Evolutionary conservation across 169 alveolate genomes (phyloP).

Genomic region (Neospora caninum): DNA sequence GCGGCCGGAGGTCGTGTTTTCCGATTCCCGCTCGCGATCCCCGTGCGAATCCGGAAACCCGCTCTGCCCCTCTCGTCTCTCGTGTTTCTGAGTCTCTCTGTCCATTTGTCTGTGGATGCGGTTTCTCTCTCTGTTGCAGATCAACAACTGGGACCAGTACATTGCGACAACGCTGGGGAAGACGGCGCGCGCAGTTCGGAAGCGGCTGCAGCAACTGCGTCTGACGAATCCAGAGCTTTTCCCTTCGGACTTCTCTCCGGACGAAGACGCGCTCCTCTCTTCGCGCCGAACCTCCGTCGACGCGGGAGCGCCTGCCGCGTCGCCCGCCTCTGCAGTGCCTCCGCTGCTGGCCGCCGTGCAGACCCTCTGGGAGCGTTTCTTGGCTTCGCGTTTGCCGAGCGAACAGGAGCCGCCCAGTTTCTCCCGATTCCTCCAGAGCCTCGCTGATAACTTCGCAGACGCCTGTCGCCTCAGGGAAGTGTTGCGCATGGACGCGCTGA

Average conservation of each 20-base stretch:
- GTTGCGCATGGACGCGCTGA: background rate
- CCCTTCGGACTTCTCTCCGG: conserved; percentile 21
- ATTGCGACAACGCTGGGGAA: conserved; percentile 46
- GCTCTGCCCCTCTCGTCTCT: no score
- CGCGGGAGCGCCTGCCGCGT: background rate
- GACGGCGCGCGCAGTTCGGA: conserved; percentile 51
- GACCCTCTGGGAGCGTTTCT: background rate
- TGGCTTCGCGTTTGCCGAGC: background rate
- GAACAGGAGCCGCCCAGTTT: background rate
- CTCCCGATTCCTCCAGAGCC: conserved; percentile 29
- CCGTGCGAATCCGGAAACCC: no score
- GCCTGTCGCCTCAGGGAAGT: conserved; percentile 40
- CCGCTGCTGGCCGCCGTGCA: background rate
- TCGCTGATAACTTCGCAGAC: conserved; percentile 29
- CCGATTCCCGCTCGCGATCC: no score
- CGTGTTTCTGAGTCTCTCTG: no score
- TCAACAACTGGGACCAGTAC: conserved; percentile 10
- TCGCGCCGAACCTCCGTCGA: background rate
- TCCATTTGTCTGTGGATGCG: no score
- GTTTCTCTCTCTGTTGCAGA: background rate
- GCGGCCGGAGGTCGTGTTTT: no score
- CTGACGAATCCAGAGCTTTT: background rate
- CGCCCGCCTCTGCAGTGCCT: background rate
- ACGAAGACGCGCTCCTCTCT: background rate
- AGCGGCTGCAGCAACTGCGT: conserved; percentile 54